phyloP scores from a whole-genome alignment of 768 basidiomycete species.

The Tricholoma flavovirens region DNA sequence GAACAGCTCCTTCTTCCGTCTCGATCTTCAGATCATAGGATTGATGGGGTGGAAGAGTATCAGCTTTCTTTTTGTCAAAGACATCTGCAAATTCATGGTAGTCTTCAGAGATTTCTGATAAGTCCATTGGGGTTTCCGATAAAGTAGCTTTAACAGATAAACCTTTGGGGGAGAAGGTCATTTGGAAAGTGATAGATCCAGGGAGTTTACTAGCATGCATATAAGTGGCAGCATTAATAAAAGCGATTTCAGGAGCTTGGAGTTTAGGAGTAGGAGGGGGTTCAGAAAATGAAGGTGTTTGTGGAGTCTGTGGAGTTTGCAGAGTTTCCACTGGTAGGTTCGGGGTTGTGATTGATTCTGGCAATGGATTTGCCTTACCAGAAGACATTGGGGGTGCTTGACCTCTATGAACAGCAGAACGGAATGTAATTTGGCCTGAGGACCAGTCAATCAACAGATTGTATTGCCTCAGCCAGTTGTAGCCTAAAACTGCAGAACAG shows the following conservation, averaged over 20 bases:
- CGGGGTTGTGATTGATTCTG: neutral
- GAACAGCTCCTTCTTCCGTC: no score
- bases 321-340: neutral
- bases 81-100: no score
- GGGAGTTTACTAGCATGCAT: neutral
- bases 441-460: neutral
- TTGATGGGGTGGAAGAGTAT: no score
- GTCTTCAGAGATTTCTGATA: no score
- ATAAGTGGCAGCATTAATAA: neutral
- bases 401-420: neutral
- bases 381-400: neutral
- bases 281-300: neutral
- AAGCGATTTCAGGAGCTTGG: neutral
- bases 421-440: neutral
- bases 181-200: neutral
- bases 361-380: neutral
- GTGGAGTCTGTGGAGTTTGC: no score
- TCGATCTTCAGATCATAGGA: no score
- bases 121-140: no score
- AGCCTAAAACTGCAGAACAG: neutral
- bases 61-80: no score
- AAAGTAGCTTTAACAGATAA: no score
- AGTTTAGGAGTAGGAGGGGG: neutral
- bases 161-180: neutral
- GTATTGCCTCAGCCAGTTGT: neutral